A percentile compares a stretch with the other conserved stretches of the same genome.
phyloP scores from a whole-genome alignment of 2,329 filamentous ascomycete species.

The Diaporthe capsici region DNA sequence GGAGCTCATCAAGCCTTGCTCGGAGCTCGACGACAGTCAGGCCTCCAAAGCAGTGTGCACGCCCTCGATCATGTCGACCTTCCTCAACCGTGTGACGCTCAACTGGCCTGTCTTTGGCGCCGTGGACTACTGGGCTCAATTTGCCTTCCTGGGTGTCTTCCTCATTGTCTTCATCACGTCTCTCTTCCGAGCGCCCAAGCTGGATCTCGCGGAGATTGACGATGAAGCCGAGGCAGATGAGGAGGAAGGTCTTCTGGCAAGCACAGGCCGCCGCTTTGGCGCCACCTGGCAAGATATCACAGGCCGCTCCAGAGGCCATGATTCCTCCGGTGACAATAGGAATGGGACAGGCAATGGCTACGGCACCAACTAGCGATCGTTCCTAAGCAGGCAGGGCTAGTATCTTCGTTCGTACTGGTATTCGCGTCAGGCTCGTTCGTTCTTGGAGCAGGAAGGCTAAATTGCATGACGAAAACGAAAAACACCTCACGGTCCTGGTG shows the following conservation, averaged over 20 bases:
- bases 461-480: conserved; percentile 28
- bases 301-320: conserved; percentile 57
- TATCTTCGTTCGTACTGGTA: conserved; percentile 10
- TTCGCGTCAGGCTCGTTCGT: not conserved
- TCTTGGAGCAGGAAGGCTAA: conserved; percentile 13
- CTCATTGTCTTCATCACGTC: conserved; percentile 84
- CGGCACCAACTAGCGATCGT: conserved; percentile 33
- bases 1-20: conserved; percentile 84
- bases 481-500: not conserved
- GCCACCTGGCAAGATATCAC: conserved; percentile 93
- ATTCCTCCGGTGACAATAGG: conserved; percentile 19
- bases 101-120: conserved; percentile 97
- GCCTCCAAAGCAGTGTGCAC: conserved; percentile 88
- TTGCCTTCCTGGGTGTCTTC: conserved; percentile 88
- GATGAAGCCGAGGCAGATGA: conserved; percentile 93
- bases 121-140: conserved; percentile 96
- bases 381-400: not conserved
- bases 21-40: conserved; percentile 79
- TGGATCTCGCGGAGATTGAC: conserved; percentile 84
- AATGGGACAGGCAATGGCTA: conserved; percentile 22
- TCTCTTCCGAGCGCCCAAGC: conserved; percentile 82
- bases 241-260: conserved; percentile 91
- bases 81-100: conserved; percentile 91
- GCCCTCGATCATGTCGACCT: conserved; percentile 90
- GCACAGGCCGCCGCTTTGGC: conserved; percentile 84